A percentile compares a stretch with the other conserved stretches of the same genome.
Evolutionary conservation across 2,329 filamentous ascomycete species (phyloP).

Genomic region (Clarireedia monteithiana): DNA sequence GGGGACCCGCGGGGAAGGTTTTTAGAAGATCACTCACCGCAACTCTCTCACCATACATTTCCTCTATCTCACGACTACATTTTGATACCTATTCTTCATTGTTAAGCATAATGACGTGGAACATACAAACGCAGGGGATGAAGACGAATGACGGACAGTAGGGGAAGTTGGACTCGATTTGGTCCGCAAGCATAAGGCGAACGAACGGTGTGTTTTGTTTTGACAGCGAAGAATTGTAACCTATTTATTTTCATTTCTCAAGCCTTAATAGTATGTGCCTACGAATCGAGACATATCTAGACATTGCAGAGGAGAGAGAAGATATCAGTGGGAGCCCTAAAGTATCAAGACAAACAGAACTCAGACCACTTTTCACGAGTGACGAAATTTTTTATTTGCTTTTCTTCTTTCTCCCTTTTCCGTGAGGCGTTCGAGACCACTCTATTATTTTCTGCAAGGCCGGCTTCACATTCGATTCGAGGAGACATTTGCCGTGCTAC

Average conservation of each 20-base stretch:
- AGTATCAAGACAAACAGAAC: background rate
- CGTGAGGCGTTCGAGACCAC: background rate
- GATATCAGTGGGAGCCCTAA: background rate
- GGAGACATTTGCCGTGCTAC: background rate
- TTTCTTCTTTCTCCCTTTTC: background rate
- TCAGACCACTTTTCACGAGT: background rate
- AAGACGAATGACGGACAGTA: constrained; percentile 9
- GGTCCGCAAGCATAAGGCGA: constrained; percentile 17
- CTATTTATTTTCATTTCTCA: constrained; percentile 9
- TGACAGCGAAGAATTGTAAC: constrained; percentile 9
- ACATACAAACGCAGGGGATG: constrained; percentile 12
- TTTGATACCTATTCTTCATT: constrained; percentile 21
- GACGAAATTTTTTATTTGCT: background rate
- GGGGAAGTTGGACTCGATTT: background rate
- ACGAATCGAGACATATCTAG: constrained; percentile 2
- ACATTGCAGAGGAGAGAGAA: background rate
- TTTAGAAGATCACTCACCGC: constrained; percentile 14
- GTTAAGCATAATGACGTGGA: constrained; percentile 20
- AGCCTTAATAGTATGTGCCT: background rate
- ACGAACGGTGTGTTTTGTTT: constrained; percentile 10
- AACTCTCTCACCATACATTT: constrained; percentile 15
- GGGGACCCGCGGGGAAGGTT: constrained; percentile 11
- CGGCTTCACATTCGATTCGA: background rate
- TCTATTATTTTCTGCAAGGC: background rate
- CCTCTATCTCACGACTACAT: constrained; percentile 16